Base-by-base conservation (phyloP, 495 filamentous ascomycete species). In the Talaromyces nanjingensis region DNA sequence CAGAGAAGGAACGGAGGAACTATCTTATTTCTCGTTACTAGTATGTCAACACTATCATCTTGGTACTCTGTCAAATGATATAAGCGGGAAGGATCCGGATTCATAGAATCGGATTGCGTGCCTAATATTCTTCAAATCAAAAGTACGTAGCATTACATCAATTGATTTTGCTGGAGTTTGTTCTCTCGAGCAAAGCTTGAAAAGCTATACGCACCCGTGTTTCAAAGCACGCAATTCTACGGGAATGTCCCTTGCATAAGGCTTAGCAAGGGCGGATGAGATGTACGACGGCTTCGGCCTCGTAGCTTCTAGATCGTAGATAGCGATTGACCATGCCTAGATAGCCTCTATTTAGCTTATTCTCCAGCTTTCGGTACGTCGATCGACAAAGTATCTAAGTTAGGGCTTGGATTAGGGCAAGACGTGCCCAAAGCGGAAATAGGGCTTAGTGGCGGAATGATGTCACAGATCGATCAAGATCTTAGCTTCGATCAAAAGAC, bases 1-100 rank as follows among this genome's bases (percentile, higher is more conserved):
- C 65, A 1, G 42, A 34, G 24, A 59, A 27, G 20, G 53, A 66
- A 63, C 34, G 37, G 59, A 64, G 57, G 60, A 64, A 34, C 58
- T 64, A 18, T 53, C 20, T 54, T 37, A 45, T 25, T 58, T 61
- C n/a, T 49, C 57, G 11, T 54, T 63, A 34, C 8, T 42, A 54
- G 27, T 53, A 0, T 39, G 5, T 39, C 34, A 16, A 42, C 37
- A 37, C 11, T 9, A 37, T 37, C 11, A 37, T 12, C 33, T 37
- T 37, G 33, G 11, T 37, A 3, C 8, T 37, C 31, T 33, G 31
- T 33, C 31, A 11, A 33, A 6, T 9, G 14, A 42, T 6, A 42
- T 6, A 42, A 37, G 33, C 1, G 9, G 9, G 37, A 42, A 16
- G 4, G 4, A 42, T 42, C 37, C 2, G 9, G 37, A 16, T 42